Evolutionary conservation across 1,284 basidiomycete species (phyloP), one percentile per base, ranked within the genome.

Genomic region (Puccinia sorghi): DNA sequence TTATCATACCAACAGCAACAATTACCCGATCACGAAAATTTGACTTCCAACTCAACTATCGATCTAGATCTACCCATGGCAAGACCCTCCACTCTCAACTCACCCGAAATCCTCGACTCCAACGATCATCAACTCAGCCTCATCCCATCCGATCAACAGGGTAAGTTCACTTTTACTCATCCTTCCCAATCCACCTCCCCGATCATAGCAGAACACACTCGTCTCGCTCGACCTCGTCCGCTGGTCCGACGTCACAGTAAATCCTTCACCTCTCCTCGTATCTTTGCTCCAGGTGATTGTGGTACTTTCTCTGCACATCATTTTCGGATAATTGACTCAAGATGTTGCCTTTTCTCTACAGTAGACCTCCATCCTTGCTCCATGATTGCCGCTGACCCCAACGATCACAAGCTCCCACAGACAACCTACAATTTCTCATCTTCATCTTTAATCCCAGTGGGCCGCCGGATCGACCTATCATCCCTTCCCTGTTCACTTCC

Each of bases 11-110:
- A 46, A 32, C 32, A 32, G 32, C 32, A 32, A 32, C 32, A 32
- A 32, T 4, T 32, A 32, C 4, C 32, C 2, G 32, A 32, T 32
- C 32, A 32, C 4, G 32, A 32, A 32, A 32, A 32, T 32, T 4
- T 32, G 32, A 32, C 1, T 32, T 32, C 32, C 32, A 32, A 32
- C 32, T 32, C 32, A 32, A 32, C 32, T 32, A 32, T 32, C 32
- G 32, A 32, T 32, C 32, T 32, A 67, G 12, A 25, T 67, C 22
- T 17, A 67, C 22, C 22, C 64, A 22, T 41, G 41, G 32, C 22
- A 59, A n/a, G n/a, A 20, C n/a, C 27, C 52, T 52, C n/a, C 32
- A 20, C 37, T 13, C 25, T 54, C 70, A 72, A 72, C 50, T 63
- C 59, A 39, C 37, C 59, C 37, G 37, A 63, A 9, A 15, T 63